Evolutionary conservation across 31 red algal species (phyloP).

Genomic region (Endocladia muricata): DNA sequence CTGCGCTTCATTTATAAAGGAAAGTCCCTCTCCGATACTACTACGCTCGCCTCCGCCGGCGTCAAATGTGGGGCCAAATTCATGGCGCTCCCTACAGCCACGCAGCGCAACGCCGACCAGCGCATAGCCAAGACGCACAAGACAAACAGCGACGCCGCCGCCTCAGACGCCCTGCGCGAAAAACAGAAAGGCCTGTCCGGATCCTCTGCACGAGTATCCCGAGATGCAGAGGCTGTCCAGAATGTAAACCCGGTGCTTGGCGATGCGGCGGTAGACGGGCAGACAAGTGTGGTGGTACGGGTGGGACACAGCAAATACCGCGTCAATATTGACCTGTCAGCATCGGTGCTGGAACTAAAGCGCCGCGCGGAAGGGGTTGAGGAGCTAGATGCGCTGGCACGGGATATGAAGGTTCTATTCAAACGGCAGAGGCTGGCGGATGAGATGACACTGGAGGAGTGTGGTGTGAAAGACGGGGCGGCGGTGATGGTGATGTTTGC

Average conservation of each 20-base stretch:
- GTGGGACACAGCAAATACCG: not conserved
- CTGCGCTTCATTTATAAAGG: not conserved
- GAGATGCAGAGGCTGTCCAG: not conserved
- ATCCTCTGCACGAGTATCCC: not conserved
- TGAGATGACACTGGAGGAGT: not conserved
- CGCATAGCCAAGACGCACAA: not conserved
- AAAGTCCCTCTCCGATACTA: not conserved
- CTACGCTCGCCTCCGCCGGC: not conserved
- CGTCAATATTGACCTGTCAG: not conserved
- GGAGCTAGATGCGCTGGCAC: not conserved
- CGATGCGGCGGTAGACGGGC: not conserved
- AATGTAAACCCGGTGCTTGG: too few species aligned
- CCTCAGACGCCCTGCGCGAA: not conserved
- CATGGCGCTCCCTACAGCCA: not conserved
- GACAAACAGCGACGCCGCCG: not conserved
- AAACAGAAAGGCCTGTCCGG: not conserved
- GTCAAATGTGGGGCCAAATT: not conserved
- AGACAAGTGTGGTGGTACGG: not conserved
- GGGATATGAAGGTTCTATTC: constrained; percentile 11
- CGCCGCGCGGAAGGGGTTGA: not conserved
- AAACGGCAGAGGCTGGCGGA: constrained; percentile 21
- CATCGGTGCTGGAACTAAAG: not conserved
- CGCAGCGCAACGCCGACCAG: not conserved
- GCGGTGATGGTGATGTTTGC: constrained; percentile 30
- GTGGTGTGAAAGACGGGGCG: constrained; percentile 12